phyloP scores from a whole-genome alignment of 495 filamentous ascomycete species.

The Penicillium goetzii region DNA sequence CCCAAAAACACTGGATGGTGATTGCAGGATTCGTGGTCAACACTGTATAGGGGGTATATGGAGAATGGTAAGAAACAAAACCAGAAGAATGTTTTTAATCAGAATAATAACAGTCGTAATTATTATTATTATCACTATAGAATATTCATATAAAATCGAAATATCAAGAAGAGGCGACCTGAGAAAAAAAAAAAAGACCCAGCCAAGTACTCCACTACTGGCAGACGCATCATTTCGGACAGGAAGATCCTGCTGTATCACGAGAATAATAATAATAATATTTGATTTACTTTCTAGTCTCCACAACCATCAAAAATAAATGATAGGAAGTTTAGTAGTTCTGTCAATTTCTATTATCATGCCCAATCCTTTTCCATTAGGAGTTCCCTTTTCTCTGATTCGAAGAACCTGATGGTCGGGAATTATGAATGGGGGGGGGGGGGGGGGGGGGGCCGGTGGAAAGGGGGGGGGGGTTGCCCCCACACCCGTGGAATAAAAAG shows the following conservation, averaged over 20 bases:
- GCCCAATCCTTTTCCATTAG: conserved; percentile 2
- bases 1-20: neutral
- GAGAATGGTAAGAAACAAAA: neutral
- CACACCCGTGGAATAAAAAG: no score
- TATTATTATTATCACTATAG: neutral
- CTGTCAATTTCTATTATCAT: conserved; percentile 1
- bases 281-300: neutral
- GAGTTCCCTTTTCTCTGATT: neutral
- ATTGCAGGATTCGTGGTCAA: neutral
- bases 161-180: conserved; percentile 21
- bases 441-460: no score
- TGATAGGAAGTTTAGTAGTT: neutral
- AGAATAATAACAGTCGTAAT: neutral
- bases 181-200: conserved; percentile 8
- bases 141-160: neutral
- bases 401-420: neutral
- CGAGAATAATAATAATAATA: neutral
- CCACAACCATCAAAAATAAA: neutral
- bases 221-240: conserved; percentile 31
- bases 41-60: no score
- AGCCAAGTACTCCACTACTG: conserved; percentile 5
- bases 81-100: neutral
- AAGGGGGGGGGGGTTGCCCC: no score
- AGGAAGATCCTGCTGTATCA: conserved; percentile 7
- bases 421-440: no score